Percentiles rank a stretch among this genome's conserved stretches.
Evolutionary conservation across 306 rosid genomes (phyloP).

Genomic region (Mimosa bimucronata): DNA sequence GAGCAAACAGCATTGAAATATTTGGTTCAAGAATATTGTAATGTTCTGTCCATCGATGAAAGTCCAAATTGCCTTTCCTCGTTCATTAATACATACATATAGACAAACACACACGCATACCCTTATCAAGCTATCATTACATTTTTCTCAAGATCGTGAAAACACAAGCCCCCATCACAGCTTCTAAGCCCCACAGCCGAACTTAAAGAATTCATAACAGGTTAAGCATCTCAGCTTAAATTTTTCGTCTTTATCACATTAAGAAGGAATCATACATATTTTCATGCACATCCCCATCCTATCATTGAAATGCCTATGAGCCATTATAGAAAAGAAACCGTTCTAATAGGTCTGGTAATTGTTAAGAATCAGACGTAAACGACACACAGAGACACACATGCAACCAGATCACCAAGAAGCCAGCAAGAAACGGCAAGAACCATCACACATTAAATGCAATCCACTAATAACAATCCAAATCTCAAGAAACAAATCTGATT

Average conservation of each 20-base stretch:
- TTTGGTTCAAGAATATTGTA: not conserved
- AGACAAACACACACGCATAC: not conserved
- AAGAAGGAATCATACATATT: not conserved
- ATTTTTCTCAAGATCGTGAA: conserved; percentile 10
- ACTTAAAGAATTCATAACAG: not conserved
- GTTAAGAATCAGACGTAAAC: conserved; percentile 22
- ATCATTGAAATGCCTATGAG: not conserved
- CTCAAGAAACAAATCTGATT: not conserved
- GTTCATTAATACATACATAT: not conserved
- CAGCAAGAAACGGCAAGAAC: not conserved
- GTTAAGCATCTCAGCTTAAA: conserved; percentile 26
- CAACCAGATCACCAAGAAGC: conserved; percentile 37
- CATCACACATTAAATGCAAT: conserved; percentile 12
- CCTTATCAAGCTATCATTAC: not conserved
- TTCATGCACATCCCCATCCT: conserved; percentile 5
- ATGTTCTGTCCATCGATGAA: conserved; percentile 1
- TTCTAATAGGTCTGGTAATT: not conserved
- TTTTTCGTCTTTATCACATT: conserved; percentile 1
- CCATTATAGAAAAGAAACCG: not conserved
- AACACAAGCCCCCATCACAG: not conserved
- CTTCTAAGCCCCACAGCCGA: not conserved
- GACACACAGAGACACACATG: not conserved
- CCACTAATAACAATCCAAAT: conserved; percentile 2
- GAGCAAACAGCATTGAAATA: not conserved
- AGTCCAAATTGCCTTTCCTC: not conserved